Percentiles rank a stretch among this genome's conserved stretches.
Conservation (phyloP, 1,139 yeast genomes). For the Candida gigantensis region DNA sequence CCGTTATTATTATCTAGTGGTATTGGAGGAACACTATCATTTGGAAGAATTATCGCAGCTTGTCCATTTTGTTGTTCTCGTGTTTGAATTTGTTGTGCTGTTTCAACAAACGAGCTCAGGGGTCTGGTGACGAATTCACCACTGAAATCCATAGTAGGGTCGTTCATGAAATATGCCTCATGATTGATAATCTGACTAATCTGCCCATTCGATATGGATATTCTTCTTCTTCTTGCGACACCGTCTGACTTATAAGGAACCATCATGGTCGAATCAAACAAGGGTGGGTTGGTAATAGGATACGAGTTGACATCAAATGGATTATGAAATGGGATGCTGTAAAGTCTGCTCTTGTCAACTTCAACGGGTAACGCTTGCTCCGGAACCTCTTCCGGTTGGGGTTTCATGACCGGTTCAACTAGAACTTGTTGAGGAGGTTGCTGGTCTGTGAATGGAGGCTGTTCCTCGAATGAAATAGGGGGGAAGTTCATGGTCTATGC, state of each 20-base stretch:
- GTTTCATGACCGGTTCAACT: constrained; percentile 1
- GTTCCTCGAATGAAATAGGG: too few relatives aligned
- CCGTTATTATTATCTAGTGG: too few relatives aligned
- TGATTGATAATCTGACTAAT: constrained; percentile 65
- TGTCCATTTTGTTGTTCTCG: too few relatives aligned
- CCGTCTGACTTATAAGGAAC: constrained; percentile 44
- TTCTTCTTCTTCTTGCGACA: constrained; percentile 54
- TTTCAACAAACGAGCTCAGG: constrained; percentile 7
- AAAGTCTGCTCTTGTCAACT: constrained; percentile 1
- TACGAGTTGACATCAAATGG: constrained; percentile 49
- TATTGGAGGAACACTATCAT: too few relatives aligned
- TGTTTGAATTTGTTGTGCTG: constrained; percentile 1
- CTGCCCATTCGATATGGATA: constrained; percentile 79
- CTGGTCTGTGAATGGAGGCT: too few relatives aligned
- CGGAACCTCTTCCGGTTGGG: too few relatives aligned
- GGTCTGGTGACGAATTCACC: constrained; percentile 10
- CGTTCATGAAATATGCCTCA: constrained; percentile 40
- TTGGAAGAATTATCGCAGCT: too few relatives aligned
- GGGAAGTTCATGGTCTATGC: too few relatives aligned
- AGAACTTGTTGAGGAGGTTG: too few relatives aligned
- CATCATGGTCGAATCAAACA: constrained; percentile 56
- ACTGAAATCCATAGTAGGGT: constrained; percentile 1
- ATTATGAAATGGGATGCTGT: constrained; percentile 23
- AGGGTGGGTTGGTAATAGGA: constrained; percentile 67
- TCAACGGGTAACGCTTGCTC: not conserved